Percentiles rank a stretch among this genome's conserved stretches.
Conservation (phyloP, 2,329 filamentous ascomycete species). For the Pleomassaria siparia region DNA sequence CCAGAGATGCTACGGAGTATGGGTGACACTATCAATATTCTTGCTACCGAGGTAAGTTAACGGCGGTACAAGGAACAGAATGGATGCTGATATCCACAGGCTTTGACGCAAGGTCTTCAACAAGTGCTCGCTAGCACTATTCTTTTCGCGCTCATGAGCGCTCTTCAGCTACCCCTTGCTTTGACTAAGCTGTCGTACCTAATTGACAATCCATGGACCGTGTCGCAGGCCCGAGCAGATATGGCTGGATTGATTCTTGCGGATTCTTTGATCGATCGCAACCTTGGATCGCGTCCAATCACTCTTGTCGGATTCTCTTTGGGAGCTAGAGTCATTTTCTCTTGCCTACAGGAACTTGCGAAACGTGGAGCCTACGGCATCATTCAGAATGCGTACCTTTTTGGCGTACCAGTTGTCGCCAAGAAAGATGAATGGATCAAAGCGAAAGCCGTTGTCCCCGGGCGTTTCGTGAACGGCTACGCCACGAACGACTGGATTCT, state of each 20-base stretch:
- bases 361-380: conserved; percentile 81
- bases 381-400: conserved; percentile 92
- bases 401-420: conserved; percentile 87
- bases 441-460: conserved; percentile 79
- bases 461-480: conserved; percentile 94
- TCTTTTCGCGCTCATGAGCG: conserved; percentile 85
- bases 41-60: conserved; percentile 82
- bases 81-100: conserved; percentile 53
- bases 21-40: conserved; percentile 97
- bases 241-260: conserved; percentile 88
- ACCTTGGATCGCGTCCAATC: conserved; percentile 85
- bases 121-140: conserved; percentile 92
- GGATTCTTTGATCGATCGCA: conserved; percentile 89
- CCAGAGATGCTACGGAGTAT: conserved; percentile 97
- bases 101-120: conserved; percentile 92
- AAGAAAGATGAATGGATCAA: conserved; percentile 87
- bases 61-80: conserved; percentile 26
- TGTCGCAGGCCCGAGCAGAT: conserved; percentile 89
- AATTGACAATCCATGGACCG: conserved; percentile 97
- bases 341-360: conserved; percentile 83
- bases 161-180: conserved; percentile 86
- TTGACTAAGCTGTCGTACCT: conserved; percentile 92
- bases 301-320: conserved; percentile 95
- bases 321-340: conserved; percentile 88
- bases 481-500: conserved; percentile 97